Evolutionary conservation across 1,284 basidiomycete species (phyloP).

Genomic region (Sanghuangporus baumii): DNA sequence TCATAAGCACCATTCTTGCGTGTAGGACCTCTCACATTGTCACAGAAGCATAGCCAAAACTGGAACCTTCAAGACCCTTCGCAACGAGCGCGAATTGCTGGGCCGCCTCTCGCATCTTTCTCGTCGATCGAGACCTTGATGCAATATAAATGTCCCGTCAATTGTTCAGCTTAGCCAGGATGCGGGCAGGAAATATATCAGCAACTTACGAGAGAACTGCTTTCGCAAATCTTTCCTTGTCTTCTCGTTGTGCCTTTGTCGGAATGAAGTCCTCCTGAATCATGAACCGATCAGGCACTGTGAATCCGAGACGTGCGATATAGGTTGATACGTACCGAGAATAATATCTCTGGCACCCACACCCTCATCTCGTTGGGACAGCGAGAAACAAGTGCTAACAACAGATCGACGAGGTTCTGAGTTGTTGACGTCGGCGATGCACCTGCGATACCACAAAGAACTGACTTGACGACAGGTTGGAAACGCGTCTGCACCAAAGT

Average conservation of each 20-base stretch:
- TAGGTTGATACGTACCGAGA: slow-evolving; percentile 42
- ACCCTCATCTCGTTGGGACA: slow-evolving; percentile 45
- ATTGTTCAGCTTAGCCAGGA: background rate
- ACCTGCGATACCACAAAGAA: slow-evolving; percentile 74
- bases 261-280: slow-evolving; percentile 51
- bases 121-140: slow-evolving; percentile 40
- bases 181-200: background rate
- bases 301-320: background rate
- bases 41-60: slow-evolving; percentile 60
- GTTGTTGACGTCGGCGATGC: slow-evolving; percentile 79
- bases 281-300: background rate
- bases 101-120: slow-evolving; percentile 57
- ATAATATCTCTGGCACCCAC: slow-evolving; percentile 73
- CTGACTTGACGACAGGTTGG: slow-evolving; percentile 59
- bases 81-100: slow-evolving; percentile 73
- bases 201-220: slow-evolving; percentile 58
- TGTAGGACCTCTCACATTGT: slow-evolving; percentile 25
- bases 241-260: slow-evolving; percentile 58
- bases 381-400: slow-evolving; percentile 59
- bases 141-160: background rate
- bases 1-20: background rate
- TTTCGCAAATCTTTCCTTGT: slow-evolving; percentile 75
- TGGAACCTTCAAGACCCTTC: slow-evolving; percentile 69
- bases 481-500: slow-evolving; percentile 58
- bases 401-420: slow-evolving; percentile 76